These are phyloP conservation scores for Aspergillus sp. DNA, from an alignment of 2,329 filamentous ascomycete species.

Conservation along the genomic window DNA sequence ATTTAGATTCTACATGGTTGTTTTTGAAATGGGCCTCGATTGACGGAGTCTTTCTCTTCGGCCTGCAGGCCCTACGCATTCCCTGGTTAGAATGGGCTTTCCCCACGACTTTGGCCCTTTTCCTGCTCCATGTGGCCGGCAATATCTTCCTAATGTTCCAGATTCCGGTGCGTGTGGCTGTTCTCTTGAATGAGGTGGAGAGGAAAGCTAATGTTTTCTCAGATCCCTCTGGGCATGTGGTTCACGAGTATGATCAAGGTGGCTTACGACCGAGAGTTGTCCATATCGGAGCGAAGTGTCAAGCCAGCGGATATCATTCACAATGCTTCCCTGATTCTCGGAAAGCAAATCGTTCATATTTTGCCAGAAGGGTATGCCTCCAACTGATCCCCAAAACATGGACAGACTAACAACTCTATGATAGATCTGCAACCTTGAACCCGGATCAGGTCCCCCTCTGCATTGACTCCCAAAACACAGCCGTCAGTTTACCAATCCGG, in stretches of 20 bases:
- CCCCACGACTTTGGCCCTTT: constrained; percentile 66
- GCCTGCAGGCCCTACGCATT: constrained; percentile 81
- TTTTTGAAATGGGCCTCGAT: constrained; percentile 93
- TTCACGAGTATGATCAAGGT: constrained; percentile 71
- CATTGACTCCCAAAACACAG: constrained; percentile 61
- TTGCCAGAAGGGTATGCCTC: constrained; percentile 75
- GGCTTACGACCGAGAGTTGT: constrained; percentile 87
- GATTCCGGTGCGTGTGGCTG: constrained; percentile 61
- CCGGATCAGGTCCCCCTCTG: constrained; percentile 79
- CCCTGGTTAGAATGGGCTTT: constrained; percentile 94
- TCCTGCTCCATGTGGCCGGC: constrained; percentile 66
- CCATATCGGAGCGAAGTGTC: constrained; percentile 89
- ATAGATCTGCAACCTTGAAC: constrained; percentile 79
- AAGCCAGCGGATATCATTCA: constrained; percentile 84
- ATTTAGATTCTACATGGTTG: constrained; percentile 80
- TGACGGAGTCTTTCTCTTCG: constrained; percentile 83
- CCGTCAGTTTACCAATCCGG: constrained; percentile 72
- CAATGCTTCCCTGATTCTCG: constrained; percentile 89
- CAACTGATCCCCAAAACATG: background rate
- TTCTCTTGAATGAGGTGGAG: background rate
- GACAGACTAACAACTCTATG: background rate
- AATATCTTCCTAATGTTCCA: constrained; percentile 93
- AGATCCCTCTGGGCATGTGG: constrained; percentile 73
- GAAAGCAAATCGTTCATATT: constrained; percentile 96
- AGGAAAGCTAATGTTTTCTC: background rate